These are phyloP conservation scores for Blastocystis sp. DNA, from an alignment of 352 stramenopile genomes.

Conservation along the genomic window DNA sequence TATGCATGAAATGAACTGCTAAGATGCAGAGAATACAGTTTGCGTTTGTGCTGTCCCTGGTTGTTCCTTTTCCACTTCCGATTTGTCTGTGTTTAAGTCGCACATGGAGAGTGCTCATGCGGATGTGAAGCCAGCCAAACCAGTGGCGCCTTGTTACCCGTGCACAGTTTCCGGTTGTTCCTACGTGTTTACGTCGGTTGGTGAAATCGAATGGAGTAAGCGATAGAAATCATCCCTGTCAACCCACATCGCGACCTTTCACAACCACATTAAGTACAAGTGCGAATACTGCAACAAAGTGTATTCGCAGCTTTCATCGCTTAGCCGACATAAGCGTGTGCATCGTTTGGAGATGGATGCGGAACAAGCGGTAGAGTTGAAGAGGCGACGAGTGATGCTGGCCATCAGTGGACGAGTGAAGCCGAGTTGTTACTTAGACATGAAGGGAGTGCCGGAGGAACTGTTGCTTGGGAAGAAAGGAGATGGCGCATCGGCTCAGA, in stretches of 20 bases:
- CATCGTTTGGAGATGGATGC: not conserved
- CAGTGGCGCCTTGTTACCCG: not conserved
- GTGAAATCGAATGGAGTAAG: not conserved
- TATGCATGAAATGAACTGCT: not conserved
- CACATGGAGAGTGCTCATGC: constrained; percentile 27
- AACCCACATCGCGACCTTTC: not conserved
- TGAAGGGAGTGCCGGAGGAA: not conserved
- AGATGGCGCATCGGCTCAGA: not conserved
- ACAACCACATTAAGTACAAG: constrained; percentile 26
- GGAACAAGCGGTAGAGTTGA: not conserved
- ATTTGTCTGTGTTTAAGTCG: not conserved
- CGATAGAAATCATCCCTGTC: not conserved
- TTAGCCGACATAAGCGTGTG: not conserved
- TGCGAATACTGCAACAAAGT: constrained; percentile 17
- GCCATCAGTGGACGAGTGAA: not conserved
- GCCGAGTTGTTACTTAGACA: no score
- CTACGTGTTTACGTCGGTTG: constrained; percentile 10
- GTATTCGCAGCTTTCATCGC: constrained; percentile 6
- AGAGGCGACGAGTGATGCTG: not conserved
- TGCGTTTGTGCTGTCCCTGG: constrained; percentile 5
- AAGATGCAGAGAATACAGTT: not conserved
- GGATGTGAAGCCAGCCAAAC: not conserved
- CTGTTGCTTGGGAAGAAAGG: not conserved
- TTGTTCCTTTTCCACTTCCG: not conserved
- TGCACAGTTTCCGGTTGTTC: constrained; percentile 7